Percentiles rank a stretch among this genome's conserved stretches.
These are phyloP conservation scores for Orobanche coerulescens DNA, from an alignment of 257 asterid genomes.

Conservation along the genomic window DNA sequence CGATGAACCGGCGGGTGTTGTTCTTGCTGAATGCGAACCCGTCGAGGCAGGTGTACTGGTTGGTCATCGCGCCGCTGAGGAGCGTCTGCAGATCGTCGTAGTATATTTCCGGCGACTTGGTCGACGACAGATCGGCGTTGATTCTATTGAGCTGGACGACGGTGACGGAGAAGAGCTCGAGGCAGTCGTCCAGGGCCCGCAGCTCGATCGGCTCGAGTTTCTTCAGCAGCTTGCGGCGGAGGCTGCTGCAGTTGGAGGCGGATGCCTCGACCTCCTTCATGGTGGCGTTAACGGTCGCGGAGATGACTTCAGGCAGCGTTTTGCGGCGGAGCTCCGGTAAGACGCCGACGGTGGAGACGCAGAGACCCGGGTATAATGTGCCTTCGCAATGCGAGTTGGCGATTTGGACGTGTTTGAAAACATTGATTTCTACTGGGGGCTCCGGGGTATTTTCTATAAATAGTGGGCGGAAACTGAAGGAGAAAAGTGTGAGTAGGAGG, in stretches of 20 bases:
- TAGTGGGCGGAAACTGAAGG: constrained; percentile 20
- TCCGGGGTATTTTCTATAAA: constrained; percentile 3
- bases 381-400: constrained; percentile 57
- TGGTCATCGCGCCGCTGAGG: constrained; percentile 89
- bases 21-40: constrained; percentile 64
- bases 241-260: constrained; percentile 41
- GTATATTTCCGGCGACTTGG: constrained; percentile 28
- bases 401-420: constrained; percentile 38
- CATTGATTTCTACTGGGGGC: constrained; percentile 30
- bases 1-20: constrained; percentile 44
- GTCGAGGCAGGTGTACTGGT: constrained; percentile 86
- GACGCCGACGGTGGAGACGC: constrained; percentile 56
- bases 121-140: constrained; percentile 34
- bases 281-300: constrained; percentile 59
- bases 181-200: constrained; percentile 73
- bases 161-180: constrained; percentile 59
- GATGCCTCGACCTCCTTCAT: constrained; percentile 48
- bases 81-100: constrained; percentile 61
- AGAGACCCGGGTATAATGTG: constrained; percentile 62
- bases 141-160: constrained; percentile 35
- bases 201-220: constrained; percentile 46
- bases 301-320: constrained; percentile 59
- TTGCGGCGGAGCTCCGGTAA: constrained; percentile 56
- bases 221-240: constrained; percentile 41
- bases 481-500: constrained; percentile 23